phyloP scores from a whole-genome alignment of 2,329 filamentous ascomycete species.

The Rhynchosporium secalis region DNA sequence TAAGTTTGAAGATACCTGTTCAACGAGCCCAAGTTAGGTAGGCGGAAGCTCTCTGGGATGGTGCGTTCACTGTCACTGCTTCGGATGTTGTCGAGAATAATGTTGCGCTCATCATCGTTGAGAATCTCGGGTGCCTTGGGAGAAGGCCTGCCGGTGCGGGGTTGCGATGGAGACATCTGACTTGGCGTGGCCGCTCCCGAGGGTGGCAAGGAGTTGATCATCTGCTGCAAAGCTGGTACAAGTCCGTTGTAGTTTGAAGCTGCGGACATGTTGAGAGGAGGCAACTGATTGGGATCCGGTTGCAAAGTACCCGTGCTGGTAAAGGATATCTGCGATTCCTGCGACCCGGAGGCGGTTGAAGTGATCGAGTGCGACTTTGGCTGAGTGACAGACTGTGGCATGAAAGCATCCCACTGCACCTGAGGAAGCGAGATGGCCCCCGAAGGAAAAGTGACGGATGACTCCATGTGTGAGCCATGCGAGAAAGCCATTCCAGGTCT shows the following conservation, averaged over 20 bases:
- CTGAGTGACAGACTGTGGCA: conserved; percentile 68
- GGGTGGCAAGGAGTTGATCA: conserved; percentile 69
- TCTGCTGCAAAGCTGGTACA: conserved; percentile 66
- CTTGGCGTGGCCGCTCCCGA: conserved; percentile 70
- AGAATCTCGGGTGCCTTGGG: conserved; percentile 76
- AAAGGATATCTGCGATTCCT: conserved; percentile 67
- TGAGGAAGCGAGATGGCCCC: conserved; percentile 80
- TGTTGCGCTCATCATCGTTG: conserved; percentile 80
- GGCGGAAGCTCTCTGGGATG: conserved; percentile 84
- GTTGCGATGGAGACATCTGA: conserved; percentile 70
- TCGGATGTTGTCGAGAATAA: conserved; percentile 84
- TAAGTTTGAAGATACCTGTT: conserved; percentile 95
- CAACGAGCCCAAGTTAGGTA: conserved; percentile 76
- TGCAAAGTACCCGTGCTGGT: conserved; percentile 57
- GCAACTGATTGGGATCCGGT: conserved; percentile 61
- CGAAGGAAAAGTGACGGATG: conserved; percentile 73
- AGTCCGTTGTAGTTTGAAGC: conserved; percentile 58
- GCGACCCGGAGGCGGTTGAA: conserved; percentile 65
- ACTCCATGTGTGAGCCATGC: conserved; percentile 73
- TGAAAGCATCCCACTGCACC: conserved; percentile 89
- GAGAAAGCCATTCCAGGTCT: conserved; percentile 69
- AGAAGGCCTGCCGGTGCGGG: conserved; percentile 66
- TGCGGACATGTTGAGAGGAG: conserved; percentile 63
- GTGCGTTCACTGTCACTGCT: conserved; percentile 77
- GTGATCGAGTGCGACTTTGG: conserved; percentile 74